Evolutionary conservation across 345 rosid genomes (phyloP).

Genomic region (Viola odorata): DNA sequence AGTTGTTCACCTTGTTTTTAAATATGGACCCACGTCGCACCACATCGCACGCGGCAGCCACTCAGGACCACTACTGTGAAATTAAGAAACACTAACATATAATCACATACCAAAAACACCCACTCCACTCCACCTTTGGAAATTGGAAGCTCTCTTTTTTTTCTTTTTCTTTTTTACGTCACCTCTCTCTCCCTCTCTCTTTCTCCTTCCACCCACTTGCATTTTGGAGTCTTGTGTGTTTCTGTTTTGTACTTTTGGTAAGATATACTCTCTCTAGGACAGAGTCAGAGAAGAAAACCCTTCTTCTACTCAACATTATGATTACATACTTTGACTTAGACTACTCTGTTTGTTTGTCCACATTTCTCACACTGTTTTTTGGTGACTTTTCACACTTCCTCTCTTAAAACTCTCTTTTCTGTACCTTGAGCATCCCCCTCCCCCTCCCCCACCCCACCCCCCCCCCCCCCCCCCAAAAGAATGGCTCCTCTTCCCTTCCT

Average conservation of each 20-base stretch:
- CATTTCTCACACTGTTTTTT: background rate
- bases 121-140: background rate
- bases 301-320: background rate
- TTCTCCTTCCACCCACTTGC: background rate
- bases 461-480: background rate
- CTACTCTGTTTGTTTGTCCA: background rate
- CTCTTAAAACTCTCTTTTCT: background rate
- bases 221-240: background rate
- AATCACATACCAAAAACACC: too few relatives aligned
- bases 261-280: too few relatives aligned
- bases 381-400: background rate
- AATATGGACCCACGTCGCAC: background rate
- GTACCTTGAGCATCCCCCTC: background rate
- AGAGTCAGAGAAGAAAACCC: background rate
- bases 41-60: background rate
- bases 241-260: background rate
- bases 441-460: background rate
- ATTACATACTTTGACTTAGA: background rate
- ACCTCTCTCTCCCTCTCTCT: constrained; percentile 3
- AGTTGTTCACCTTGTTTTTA: too few relatives aligned
- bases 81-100: too few relatives aligned
- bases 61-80: background rate
- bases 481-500: constrained; percentile 25
- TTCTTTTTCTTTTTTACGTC: background rate
- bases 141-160: background rate